Evolutionary conservation across 192 early-diverging fungal species (phyloP).

Genomic region (Pilobolus umbonatus): DNA sequence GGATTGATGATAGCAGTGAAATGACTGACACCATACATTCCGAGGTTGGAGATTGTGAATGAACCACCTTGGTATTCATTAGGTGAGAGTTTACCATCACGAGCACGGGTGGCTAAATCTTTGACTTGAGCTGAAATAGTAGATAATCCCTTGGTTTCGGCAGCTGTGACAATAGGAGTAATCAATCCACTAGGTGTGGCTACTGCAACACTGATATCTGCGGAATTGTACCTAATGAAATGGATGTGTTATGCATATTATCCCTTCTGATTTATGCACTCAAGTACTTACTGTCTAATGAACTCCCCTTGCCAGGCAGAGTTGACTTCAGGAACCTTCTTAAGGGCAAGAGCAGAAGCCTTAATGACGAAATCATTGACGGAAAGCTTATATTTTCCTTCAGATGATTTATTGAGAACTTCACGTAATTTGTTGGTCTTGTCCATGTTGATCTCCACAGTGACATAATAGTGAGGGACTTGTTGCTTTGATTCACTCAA

Average conservation of each 20-base stretch:
- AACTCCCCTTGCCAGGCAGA: constrained; percentile 75
- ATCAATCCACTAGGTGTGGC: constrained; percentile 93
- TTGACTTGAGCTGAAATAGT: constrained; percentile 83
- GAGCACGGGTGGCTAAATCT: constrained; percentile 79
- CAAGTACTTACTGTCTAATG: constrained; percentile 90
- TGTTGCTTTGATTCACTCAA: constrained; percentile 72
- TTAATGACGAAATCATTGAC: constrained; percentile 99
- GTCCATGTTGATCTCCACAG: constrained; percentile 85
- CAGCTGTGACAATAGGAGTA: constrained; percentile 85
- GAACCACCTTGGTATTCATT: constrained; percentile 95
- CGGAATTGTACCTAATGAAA: too few relatives aligned
- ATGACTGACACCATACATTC: constrained; percentile 91
- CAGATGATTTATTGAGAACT: constrained; percentile 75
- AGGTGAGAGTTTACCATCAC: constrained; percentile 83
- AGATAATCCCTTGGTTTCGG: constrained; percentile 82
- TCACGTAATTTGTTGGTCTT: constrained; percentile 83
- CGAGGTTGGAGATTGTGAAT: constrained; percentile 98
- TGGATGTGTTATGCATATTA: too few relatives aligned
- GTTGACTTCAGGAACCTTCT: constrained; percentile 93
- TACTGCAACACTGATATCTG: constrained; percentile 94
- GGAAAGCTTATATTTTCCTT: constrained; percentile 93
- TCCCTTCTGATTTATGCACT: too few relatives aligned
- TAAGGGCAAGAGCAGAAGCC: constrained; percentile 83
- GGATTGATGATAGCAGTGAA: constrained; percentile 99
- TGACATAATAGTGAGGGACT: constrained; percentile 81